Percentiles rank a stretch among this genome's conserved stretches.
These are phyloP conservation scores for Yamadazyma blattariae DNA, from an alignment of 1,139 yeast species.

Conservation along the genomic window DNA sequence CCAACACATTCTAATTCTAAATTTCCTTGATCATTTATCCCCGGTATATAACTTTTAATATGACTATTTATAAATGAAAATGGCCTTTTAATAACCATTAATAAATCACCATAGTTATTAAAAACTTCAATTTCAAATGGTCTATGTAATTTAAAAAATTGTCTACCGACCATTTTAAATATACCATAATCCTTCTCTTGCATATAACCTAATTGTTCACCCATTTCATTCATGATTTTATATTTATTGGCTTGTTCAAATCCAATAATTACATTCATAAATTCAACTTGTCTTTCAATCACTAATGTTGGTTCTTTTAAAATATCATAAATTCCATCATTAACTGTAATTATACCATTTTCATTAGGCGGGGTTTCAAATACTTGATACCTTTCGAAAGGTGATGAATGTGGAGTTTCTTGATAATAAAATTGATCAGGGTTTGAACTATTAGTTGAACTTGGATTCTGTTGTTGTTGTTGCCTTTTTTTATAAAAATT, in stretches of 20 bases:
- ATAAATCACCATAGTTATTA: conserved; percentile 65
- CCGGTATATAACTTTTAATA: conserved; percentile 70
- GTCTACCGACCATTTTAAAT: conserved; percentile 69
- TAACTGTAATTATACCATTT: conserved; percentile 47
- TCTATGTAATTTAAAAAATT: conserved; percentile 76
- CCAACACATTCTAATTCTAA: conserved; percentile 60
- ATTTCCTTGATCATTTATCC: conserved; percentile 33
- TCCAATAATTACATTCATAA: conserved; percentile 82
- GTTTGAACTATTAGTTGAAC: background rate
- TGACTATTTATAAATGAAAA: conserved; percentile 88
- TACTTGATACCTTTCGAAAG: conserved; percentile 27
- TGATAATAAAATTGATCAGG: conserved; percentile 27
- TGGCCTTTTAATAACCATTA: conserved; percentile 73
- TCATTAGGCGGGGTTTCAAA: conserved; percentile 38
- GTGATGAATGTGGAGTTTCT: conserved; percentile 25
- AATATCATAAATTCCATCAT: conserved; percentile 56
- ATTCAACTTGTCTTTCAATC: conserved; percentile 82
- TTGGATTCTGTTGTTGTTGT: conserved; percentile 1
- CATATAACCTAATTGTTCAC: conserved; percentile 77
- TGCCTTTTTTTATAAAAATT: conserved; percentile 17
- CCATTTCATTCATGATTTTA: conserved; percentile 67
- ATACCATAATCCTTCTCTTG: conserved; percentile 76
- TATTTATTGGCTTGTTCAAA: conserved; percentile 89
- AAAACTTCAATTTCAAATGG: conserved; percentile 83
- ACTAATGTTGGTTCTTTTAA: conserved; percentile 79